These are phyloP conservation scores for Ceratopteris richardii DNA, from an alignment of 75 land plant genomes.

Conservation along the genomic window DNA sequence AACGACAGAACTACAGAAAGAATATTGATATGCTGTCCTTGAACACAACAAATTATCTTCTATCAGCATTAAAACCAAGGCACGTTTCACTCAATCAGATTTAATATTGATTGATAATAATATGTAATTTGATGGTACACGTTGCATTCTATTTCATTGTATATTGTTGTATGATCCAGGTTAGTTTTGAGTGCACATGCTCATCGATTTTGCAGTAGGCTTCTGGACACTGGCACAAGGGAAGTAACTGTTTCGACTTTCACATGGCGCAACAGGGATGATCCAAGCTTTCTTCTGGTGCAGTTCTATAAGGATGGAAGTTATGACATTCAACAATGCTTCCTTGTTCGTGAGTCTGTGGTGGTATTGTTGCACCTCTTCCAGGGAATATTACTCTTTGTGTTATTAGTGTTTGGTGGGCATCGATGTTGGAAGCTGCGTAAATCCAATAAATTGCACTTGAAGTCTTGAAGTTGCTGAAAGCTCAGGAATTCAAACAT, in stretches of 20 bases:
- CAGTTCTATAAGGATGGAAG: slow-evolving; percentile 28
- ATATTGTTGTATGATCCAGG: slow-evolving; percentile 23
- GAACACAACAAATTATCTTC: slow-evolving; percentile 32
- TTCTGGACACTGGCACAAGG: slow-evolving; percentile 39
- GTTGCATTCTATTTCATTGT: neutral
- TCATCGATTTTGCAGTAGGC: slow-evolving; percentile 38
- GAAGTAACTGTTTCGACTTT: slow-evolving; percentile 59
- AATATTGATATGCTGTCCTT: slow-evolving; percentile 15
- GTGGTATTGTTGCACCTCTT: slow-evolving; percentile 10
- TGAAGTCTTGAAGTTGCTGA: neutral
- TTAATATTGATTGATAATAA: too few species aligned
- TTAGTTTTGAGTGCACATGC: slow-evolving; percentile 57
- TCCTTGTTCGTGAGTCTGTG: slow-evolving; percentile 41
- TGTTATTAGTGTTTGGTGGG: neutral
- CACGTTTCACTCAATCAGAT: neutral
- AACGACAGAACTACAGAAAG: slow-evolving; percentile 2
- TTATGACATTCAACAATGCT: slow-evolving; percentile 36
- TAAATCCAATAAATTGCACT: neutral
- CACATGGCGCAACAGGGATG: slow-evolving; percentile 46
- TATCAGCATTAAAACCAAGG: slow-evolving; percentile 47
- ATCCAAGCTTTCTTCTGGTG: slow-evolving; percentile 53
- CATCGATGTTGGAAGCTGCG: neutral
- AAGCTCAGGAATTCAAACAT: too few species aligned
- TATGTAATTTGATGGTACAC: too few species aligned
- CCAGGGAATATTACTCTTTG: neutral